These are phyloP conservation scores for Termitomyces sp. DNA, from an alignment of 768 basidiomycete genomes.

Conservation along the genomic window DNA sequence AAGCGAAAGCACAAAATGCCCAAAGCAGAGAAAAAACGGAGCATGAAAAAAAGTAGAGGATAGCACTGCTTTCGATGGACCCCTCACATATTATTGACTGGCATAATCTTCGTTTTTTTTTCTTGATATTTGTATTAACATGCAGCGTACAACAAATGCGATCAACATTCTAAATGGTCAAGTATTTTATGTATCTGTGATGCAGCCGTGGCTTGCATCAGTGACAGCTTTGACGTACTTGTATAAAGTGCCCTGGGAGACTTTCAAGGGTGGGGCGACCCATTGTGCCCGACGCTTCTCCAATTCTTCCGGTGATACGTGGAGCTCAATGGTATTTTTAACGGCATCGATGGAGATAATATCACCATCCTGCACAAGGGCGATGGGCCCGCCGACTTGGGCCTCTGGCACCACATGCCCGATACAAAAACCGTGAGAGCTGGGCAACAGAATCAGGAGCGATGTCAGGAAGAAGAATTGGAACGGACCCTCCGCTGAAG, in stretches of 20 bases:
- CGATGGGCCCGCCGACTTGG: constrained; percentile 91
- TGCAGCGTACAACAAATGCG: not conserved
- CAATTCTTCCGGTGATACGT: constrained; percentile 77
- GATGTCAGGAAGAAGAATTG: constrained; percentile 14
- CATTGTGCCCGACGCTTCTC: constrained; percentile 66
- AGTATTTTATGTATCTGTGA: constrained; percentile 68
- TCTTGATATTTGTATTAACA: not conserved
- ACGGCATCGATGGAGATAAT: constrained; percentile 85
- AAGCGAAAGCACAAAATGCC: constrained; percentile 92
- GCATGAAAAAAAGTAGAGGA: constrained; percentile 57
- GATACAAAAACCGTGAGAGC: constrained; percentile 95
- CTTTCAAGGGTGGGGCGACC: constrained; percentile 85
- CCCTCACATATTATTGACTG: too few species aligned
- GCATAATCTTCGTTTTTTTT: not conserved
- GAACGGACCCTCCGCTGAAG: constrained; percentile 91
- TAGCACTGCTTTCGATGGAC: not conserved
- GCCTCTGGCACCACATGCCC: constrained; percentile 98
- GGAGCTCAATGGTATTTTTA: constrained; percentile 76
- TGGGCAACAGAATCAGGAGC: constrained; percentile 26
- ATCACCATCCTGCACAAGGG: constrained; percentile 86
- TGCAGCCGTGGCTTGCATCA: constrained; percentile 91
- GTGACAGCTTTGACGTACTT: constrained; percentile 87
- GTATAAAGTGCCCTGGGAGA: constrained; percentile 75
- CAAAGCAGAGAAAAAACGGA: constrained; percentile 90
- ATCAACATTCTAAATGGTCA: not conserved